Percentiles rank a stretch among this genome's conserved stretches.
Conservation (phyloP, 768 basidiomycete genomes). For the Lactarius akahatsu region DNA sequence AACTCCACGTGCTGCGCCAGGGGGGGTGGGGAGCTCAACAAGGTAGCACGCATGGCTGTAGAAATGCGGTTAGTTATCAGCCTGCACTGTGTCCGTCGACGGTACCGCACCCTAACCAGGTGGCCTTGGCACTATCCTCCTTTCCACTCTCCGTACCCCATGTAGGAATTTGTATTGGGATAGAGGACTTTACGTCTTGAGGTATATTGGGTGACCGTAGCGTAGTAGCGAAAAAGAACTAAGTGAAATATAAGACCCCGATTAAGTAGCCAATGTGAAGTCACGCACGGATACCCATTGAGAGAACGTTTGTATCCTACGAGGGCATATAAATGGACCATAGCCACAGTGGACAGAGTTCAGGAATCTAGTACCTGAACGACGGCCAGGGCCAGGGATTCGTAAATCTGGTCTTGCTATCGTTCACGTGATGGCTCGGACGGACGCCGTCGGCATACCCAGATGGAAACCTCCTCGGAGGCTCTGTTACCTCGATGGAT, state of each 20-base stretch:
- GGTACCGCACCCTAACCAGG: conserved; percentile 25
- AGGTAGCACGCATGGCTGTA: conserved; percentile 42
- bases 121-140: conserved; percentile 23
- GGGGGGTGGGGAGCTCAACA: conserved; percentile 39
- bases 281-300: conserved; percentile 24
- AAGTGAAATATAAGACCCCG: background rate
- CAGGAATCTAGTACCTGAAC: conserved; percentile 15
- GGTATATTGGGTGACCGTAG: conserved; percentile 13
- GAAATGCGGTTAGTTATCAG: background rate
- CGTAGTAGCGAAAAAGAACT: conserved; percentile 4
- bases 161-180: conserved; percentile 18
- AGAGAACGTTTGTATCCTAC: background rate
- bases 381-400: conserved; percentile 30
- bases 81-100: background rate
- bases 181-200: conserved; percentile 21
- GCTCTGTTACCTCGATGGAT: conserved; percentile 19
- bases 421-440: conserved; percentile 25
- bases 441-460: conserved; percentile 20
- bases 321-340: background rate
- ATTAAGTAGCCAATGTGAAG: background rate
- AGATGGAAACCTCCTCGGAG: conserved; percentile 24
- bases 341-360: background rate
- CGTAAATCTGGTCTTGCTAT: conserved; percentile 22
- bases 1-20: conserved; percentile 38
- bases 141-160: conserved; percentile 19